Evolutionary conservation across 1,139 yeast species (phyloP).

Genomic region (Yamadazyma atmosphaerica): DNA sequence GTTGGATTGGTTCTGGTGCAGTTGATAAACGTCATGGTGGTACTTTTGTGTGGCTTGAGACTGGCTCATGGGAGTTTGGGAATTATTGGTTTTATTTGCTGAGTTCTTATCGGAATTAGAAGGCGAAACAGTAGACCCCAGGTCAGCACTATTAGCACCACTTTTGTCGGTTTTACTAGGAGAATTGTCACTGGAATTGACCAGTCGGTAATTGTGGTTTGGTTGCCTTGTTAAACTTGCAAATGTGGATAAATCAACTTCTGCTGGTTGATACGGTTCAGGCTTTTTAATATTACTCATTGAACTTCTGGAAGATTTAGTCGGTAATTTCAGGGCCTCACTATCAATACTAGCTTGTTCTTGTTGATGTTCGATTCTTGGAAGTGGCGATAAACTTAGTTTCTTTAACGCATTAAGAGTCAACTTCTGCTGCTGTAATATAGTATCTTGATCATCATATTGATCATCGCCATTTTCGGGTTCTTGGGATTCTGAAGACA

Average conservation of each 20-base stretch:
- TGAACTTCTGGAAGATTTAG: constrained; percentile 1
- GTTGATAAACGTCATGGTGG: constrained; percentile 14
- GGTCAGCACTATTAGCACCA: background rate
- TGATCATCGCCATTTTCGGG: constrained; percentile 19
- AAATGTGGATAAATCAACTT: constrained; percentile 51
- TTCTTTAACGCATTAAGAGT: constrained; percentile 49
- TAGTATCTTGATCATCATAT: constrained; percentile 33
- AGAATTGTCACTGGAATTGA: background rate
- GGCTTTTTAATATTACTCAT: constrained; percentile 7
- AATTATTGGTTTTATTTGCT: background rate
- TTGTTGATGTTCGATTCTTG: constrained; percentile 20
- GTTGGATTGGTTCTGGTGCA: too few species aligned
- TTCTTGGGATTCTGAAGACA: background rate
- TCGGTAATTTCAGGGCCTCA: background rate
- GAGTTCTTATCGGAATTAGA: too few species aligned
- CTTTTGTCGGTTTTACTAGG: background rate
- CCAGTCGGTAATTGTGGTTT: constrained; percentile 14
- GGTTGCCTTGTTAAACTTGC: constrained; percentile 51
- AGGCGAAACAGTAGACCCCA: too few species aligned
- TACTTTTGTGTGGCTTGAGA: constrained; percentile 11
- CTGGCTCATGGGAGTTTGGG: background rate
- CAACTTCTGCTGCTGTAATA: constrained; percentile 42
- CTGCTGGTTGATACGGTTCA: constrained; percentile 54
- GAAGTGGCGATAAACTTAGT: constrained; percentile 45
- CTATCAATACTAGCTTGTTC: constrained; percentile 5